Base-by-base conservation (phyloP, 176 grass and related monocot species). In the Poa annua region DNA sequence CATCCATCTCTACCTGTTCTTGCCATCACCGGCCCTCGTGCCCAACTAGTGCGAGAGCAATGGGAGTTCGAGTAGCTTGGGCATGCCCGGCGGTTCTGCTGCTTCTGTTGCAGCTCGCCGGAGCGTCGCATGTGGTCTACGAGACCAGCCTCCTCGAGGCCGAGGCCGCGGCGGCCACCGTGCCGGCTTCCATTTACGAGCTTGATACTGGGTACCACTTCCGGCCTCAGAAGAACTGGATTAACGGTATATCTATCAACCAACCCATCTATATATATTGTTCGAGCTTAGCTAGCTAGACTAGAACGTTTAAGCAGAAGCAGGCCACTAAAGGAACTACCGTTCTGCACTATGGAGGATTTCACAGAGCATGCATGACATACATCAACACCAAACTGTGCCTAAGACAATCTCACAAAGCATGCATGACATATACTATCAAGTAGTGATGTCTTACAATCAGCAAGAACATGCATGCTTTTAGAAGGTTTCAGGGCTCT, bases 211-310 rank as follows among this genome's bases (percentile, higher is more conserved):
- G 74, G 55, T 96, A 87, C 52, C 93, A 96, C 67, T 96, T 96
- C 88, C 88, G 85, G 74, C 90, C 93, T 10, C 78, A 6, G 34
- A 86, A 64, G 66, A 90, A 96, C 54, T 96, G 93, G 90, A 91
- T 96, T 79, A 96, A 96, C 88, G 93, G 93, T 96, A 88, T 60
- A 60, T 25, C 56, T 64, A 47, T 26, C 20, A 65, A n/a, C 35
- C 56, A 50, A 16, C 34, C 33, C 13, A n/a, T 17, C 7, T 26
- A 16, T 71, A 35, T 3, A 42, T 71, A 39, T 29, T 74, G 55
- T 24, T 51, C 76, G 19, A 42, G 52, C 20, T 24, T 55, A 55
- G 53, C 19, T 4, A 10, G 55, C 55, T 78, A 71, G 63, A 56
- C 47, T 49, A 21, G 6, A 71, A 35, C 49, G 10, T 14, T 8